These are phyloP conservation scores for Oropetium thomaeum DNA, from an alignment of 176 grass and related monocot genomes.

Conservation along the genomic window DNA sequence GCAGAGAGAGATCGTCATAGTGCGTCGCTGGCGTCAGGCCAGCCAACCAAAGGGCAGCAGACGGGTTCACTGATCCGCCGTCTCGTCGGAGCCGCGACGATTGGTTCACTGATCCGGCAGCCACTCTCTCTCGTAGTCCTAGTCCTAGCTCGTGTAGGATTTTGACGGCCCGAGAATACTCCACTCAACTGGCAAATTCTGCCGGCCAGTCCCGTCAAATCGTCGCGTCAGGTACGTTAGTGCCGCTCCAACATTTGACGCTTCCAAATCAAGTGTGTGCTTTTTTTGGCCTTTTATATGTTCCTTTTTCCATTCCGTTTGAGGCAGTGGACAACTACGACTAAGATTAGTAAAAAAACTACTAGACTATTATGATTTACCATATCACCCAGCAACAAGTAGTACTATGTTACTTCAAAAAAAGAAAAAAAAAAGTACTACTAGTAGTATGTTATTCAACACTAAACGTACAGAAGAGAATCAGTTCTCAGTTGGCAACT, in stretches of 20 bases:
- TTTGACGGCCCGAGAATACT: constrained; percentile 9
- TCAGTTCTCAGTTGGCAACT: no score
- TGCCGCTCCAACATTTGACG: constrained; percentile 40
- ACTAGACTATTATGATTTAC: no score
- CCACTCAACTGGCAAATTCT: not conserved
- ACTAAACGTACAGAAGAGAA: not conserved
- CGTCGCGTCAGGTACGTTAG: not conserved
- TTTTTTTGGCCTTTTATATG: not conserved
- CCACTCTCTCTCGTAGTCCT: not conserved
- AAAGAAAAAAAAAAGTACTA: no score
- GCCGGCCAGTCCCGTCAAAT: not conserved
- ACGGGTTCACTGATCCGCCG: not conserved
- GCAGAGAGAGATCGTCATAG: not conserved
- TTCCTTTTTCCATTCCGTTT: not conserved
- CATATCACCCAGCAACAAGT: no score
- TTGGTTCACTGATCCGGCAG: constrained; percentile 8
- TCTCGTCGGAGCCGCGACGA: not conserved
- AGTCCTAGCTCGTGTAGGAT: constrained; percentile 16
- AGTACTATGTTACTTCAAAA: no score
- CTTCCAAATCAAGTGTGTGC: constrained; percentile 35
- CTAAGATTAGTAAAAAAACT: no score
- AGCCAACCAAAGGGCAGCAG: not conserved
- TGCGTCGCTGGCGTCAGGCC: not conserved
- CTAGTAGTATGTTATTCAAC: no score
- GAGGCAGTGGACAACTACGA: not conserved